A percentile compares a stretch with the other conserved stretches of the same genome.
Conservation (phyloP, 139 green algal species). For the Picochlorum sp. region DNA sequence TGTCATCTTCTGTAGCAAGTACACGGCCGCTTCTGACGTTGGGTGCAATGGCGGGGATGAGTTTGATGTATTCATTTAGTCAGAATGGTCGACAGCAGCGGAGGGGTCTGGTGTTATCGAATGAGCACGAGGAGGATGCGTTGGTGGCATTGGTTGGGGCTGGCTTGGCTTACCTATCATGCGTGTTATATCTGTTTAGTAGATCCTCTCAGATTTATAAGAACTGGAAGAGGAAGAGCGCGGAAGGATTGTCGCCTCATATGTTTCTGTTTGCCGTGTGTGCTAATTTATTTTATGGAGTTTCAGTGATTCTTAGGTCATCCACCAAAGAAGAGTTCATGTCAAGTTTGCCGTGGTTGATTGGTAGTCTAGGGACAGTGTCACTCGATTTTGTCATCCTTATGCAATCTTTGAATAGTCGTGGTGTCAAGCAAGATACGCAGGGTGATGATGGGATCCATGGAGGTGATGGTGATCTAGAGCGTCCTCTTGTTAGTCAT, state of each 20-base stretch:
- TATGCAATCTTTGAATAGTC: constrained; percentile 29
- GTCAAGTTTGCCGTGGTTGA: constrained; percentile 70
- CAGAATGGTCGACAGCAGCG: background rate
- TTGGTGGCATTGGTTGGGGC: background rate
- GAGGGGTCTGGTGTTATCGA: background rate
- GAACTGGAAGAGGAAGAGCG: constrained; percentile 51
- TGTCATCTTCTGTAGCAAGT: background rate
- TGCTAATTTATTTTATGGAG: constrained; percentile 71
- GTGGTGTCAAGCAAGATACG: background rate
- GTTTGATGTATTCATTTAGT: background rate
- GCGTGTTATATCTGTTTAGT: constrained; percentile 68
- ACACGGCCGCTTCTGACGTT: constrained; percentile 4
- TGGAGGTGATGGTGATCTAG: constrained; percentile 15
- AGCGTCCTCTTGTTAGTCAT: constrained; percentile 10
- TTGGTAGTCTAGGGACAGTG: constrained; percentile 75
- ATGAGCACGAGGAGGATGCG: background rate
- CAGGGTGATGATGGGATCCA: background rate
- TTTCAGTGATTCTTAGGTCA: constrained; percentile 63
- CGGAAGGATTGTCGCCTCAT: constrained; percentile 56
- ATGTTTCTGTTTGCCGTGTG: constrained; percentile 77
- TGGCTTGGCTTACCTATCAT: constrained; percentile 55
- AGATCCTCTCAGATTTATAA: constrained; percentile 74
- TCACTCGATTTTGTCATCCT: constrained; percentile 68
- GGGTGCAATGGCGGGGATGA: background rate
- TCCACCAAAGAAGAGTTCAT: constrained; percentile 31